Evolutionary conservation across 257 asterid genomes (phyloP), one percentile per base, ranked within the genome.

Genomic region (Nicotiana tomentosiformis): DNA sequence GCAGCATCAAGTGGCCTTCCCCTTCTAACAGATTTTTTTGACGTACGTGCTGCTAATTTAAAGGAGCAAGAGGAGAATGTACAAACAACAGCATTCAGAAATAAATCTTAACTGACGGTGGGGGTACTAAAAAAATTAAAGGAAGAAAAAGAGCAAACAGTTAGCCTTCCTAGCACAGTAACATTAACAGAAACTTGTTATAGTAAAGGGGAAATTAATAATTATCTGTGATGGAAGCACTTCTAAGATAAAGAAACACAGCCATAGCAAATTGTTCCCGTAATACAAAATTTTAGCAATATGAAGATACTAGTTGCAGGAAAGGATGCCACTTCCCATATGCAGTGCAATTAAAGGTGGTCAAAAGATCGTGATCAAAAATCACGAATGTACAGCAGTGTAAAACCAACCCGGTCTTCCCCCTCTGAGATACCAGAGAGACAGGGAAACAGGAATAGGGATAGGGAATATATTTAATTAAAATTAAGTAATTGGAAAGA

Each of bases 1-100:
- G 86, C 85, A 84, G 80, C 89, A 26, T 91, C 92, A 55, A 77
- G 68, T 77, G 87, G 86, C 85, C 83, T 86, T 66, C 83, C 83
- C 86, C 86, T 88, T 82, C 88, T 88, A 32, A 62, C 23, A 58
- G 82, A 64, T 77, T 81, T 84, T 82, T 51, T 76, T 11, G 80
- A 76, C 16, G 84, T 84, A 67, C 84, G n/a, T 82, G 72, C 72
- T 68, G 80, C 86, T 84, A 65, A 81, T 83, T 78, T 62, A 76
- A 60, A 51, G 76, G 69, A 64, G 39, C 9, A 26, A 64, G 69
- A 64, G 78, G 26, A 74, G 65, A 16, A 51, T 37, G 46, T 7
- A 76, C 80, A 51, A 76, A 76, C 46, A 76, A 76, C 57, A 76
- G 43, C 17, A 53, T 32, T 62, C 80, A 26, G 46, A 74, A 53